phyloP scores from a whole-genome alignment of 768 basidiomycete species.

The Hemileccinum rubropunctum region DNA sequence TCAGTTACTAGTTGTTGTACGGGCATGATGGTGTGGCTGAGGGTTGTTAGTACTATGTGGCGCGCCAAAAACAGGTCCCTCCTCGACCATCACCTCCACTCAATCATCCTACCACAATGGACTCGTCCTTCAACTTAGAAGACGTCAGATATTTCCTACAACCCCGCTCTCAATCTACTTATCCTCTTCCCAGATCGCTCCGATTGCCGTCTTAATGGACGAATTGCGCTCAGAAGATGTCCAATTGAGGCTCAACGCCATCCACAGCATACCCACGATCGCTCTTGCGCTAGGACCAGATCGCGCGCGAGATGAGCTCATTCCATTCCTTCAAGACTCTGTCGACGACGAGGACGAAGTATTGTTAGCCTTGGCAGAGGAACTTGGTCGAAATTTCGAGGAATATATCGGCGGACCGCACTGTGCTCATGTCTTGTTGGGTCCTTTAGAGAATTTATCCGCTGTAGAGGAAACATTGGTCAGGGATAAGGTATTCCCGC shows the following conservation, averaged over 20 bases:
- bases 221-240: conserved; percentile 98
- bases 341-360: conserved; percentile 99
- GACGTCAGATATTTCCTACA: conserved; percentile 48
- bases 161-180: conserved; percentile 12
- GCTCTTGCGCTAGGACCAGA: conserved; percentile 94
- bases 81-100: background rate
- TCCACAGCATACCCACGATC: conserved; percentile 97
- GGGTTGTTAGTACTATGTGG: conserved; percentile 15
- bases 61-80: conserved; percentile 14
- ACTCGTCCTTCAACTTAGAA: conserved; percentile 61
- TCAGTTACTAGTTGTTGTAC: conserved; percentile 44
- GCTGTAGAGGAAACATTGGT: conserved; percentile 98
- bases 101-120: conserved; percentile 45
- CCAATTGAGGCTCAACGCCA: conserved; percentile 91
- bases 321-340: conserved; percentile 98
- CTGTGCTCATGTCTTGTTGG: conserved; percentile 82
- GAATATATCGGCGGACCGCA: conserved; percentile 93
- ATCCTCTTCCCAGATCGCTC: conserved; percentile 63
- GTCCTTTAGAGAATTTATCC: conserved; percentile 91
- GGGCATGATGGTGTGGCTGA: conserved; percentile 45
- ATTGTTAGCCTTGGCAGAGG: conserved; percentile 91
- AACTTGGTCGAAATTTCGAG: conserved; percentile 87
- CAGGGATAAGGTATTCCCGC: conserved; percentile 79
- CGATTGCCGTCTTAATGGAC: conserved; percentile 97
- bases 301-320: conserved; percentile 91